Base-by-base conservation (phyloP, 2,329 filamentous ascomycete genomes). In the Ceratocystis huliohia region DNA sequence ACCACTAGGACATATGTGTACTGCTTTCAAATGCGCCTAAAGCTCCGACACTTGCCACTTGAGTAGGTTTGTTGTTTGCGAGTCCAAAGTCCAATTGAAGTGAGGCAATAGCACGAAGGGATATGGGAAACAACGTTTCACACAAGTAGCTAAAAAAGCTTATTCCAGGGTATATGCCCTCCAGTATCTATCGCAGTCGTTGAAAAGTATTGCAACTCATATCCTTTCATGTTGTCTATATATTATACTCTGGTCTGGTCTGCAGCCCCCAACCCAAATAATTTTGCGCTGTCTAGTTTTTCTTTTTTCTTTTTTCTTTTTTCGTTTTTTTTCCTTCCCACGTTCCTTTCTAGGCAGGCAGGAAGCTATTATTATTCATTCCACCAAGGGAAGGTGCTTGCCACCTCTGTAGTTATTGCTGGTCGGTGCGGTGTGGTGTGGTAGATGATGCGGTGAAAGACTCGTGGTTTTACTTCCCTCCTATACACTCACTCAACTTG, bases 331-430 rank as follows among this genome's bases (percentile, higher is more conserved):
- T 37, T 20, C 20, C 13, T 17, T 48, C 25, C 45, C 30, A 41
- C 37, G 37, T 62, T 62, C 59, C 37, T 46, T 37, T 62, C 22
- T 46, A 8, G 33, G 61, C 13, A 62, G 25, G 61, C 13, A 62
- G 25, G 44, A 48, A 50, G 17, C 22, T 41, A 48, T 63, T 3
- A 33, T 63, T 48, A 28, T 30, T 48, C 61, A 50, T 63, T 63
- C 41, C 41, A 59, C 15, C 13, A 59, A 7, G 28, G 53, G 25
- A 33, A n/a, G 53, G 6, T n/a, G 30, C 30, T 57, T 57, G 53
- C 53, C 20, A 57, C 53, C n/a, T 28, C 3, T 17, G 5, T 3
- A n/a, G 37, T 5, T 30, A 15, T 1, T 30, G 53, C 53, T n/a
- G 25, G 22, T 15, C 6, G 50, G 20, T 25, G 25, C 15, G 28